These are phyloP conservation scores for Coemansia sp. DNA, from an alignment of 192 early-diverging fungal species.

Conservation along the genomic window DNA sequence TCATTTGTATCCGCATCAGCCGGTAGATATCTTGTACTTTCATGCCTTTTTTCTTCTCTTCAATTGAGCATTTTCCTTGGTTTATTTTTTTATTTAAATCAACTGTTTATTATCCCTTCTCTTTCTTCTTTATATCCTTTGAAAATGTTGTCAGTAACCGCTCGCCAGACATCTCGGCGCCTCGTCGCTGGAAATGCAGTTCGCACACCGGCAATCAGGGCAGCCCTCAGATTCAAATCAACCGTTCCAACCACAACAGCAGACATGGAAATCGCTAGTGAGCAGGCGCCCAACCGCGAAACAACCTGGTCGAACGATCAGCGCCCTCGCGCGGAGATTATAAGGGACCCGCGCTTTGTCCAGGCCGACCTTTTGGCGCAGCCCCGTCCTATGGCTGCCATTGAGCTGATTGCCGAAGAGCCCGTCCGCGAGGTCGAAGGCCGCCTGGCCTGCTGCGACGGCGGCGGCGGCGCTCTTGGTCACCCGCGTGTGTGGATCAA, in stretches of 20 bases:
- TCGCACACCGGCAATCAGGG: constrained; percentile 10
- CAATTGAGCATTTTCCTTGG: background rate
- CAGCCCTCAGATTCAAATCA: constrained; percentile 38
- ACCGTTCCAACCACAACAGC: constrained; percentile 20
- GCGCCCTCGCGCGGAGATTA: constrained; percentile 63
- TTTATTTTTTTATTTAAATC: background rate
- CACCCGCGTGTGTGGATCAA: constrained; percentile 96
- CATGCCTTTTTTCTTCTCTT: background rate
- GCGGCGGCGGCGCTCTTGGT: constrained; percentile 85
- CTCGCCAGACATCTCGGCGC: constrained; percentile 31
- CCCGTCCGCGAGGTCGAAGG: constrained; percentile 74
- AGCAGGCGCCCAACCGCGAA: constrained; percentile 75
- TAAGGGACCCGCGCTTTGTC: constrained; percentile 81
- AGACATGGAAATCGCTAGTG: constrained; percentile 24
- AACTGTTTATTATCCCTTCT: background rate
- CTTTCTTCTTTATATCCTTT: background rate
- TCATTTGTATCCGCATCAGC: background rate
- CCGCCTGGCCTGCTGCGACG: constrained; percentile 79
- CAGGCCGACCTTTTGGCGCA: constrained; percentile 78
- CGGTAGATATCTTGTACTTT: too few relatives aligned
- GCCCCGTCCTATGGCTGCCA: constrained; percentile 85
- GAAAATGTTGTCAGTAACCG: constrained; percentile 5
- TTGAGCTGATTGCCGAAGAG: constrained; percentile 87
- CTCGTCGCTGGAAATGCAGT: constrained; percentile 1
- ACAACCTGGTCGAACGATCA: constrained; percentile 77